These are phyloP conservation scores for Calonectria crousiana DNA, from an alignment of 2,329 filamentous ascomycete genomes.

Conservation along the genomic window DNA sequence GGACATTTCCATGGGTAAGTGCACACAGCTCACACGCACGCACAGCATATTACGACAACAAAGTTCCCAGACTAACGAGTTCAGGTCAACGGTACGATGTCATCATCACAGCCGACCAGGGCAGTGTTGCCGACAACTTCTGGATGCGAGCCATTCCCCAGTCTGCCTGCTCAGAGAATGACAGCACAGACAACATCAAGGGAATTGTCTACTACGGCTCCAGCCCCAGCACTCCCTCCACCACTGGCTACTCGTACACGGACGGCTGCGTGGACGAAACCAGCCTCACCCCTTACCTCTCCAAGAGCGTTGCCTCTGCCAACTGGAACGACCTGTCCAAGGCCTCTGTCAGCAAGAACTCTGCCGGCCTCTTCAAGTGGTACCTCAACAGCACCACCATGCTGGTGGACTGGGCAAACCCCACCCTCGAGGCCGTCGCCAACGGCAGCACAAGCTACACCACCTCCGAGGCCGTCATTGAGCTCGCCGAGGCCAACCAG, in stretches of 20 bases:
- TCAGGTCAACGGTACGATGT: constrained; percentile 63
- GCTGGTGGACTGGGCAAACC: constrained; percentile 47
- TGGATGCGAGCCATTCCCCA: constrained; percentile 64
- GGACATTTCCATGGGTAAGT: constrained; percentile 12
- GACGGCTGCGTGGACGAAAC: constrained; percentile 52
- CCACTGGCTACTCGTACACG: constrained; percentile 17
- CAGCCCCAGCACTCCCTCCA: constrained; percentile 33
- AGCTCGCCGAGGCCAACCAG: constrained; percentile 40
- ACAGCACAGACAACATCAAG: constrained; percentile 56
- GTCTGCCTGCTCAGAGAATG: constrained; percentile 55
- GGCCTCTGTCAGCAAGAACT: constrained; percentile 43
- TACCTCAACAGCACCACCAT: constrained; percentile 54
- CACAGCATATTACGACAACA: too few species aligned
- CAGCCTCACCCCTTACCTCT: constrained; percentile 51
- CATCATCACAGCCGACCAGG: constrained; percentile 57
- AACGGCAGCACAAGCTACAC: constrained; percentile 35
- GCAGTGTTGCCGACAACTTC: constrained; percentile 53
- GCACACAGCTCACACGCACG: too few species aligned
- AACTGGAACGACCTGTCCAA: constrained; percentile 45
- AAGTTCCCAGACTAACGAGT: neutral
- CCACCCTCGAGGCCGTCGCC: constrained; percentile 44
- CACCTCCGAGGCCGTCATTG: constrained; percentile 45
- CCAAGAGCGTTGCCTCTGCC: constrained; percentile 47
- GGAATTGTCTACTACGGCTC: constrained; percentile 61
- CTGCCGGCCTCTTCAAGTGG: constrained; percentile 58